Evolutionary conservation across 1,284 basidiomycete genomes (phyloP).

Genomic region (Pseudozyma hubeiensis): DNA sequence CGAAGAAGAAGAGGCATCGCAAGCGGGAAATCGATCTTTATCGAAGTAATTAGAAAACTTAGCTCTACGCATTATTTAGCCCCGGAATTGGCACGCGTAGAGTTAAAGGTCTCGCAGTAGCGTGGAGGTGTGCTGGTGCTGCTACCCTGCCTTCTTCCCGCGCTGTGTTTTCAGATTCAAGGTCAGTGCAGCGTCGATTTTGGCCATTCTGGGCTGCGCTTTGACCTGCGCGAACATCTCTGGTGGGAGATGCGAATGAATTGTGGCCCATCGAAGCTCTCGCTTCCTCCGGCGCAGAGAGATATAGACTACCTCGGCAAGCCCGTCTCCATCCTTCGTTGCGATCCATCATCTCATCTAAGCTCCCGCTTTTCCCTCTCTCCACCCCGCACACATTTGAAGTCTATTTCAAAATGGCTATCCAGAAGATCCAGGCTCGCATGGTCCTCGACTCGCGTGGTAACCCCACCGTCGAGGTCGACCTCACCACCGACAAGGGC

Average conservation of each 20-base stretch:
- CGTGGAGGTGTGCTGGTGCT: too few species aligned
- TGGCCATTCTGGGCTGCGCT: background rate
- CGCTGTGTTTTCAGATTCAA: background rate
- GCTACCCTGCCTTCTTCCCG: too few species aligned
- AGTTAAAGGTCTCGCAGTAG: too few species aligned
- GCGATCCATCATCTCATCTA: constrained; percentile 18
- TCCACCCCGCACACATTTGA: constrained; percentile 8
- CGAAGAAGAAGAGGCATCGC: constrained; percentile 2
- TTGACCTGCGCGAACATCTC: constrained; percentile 6
- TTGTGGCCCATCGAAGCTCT: constrained; percentile 4
- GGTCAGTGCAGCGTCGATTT: constrained; percentile 1
- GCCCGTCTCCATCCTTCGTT: constrained; percentile 8
- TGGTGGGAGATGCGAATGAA: background rate
- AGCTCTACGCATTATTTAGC: constrained; percentile 19
- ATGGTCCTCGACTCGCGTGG: constrained; percentile 67
- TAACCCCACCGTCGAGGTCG: constrained; percentile 69
- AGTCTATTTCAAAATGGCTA: constrained; percentile 52
- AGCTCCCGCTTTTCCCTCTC: background rate
- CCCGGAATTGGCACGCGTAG: background rate
- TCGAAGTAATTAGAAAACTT: constrained; percentile 19
- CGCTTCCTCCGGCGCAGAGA: background rate
- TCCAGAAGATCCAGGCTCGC: constrained; percentile 61
- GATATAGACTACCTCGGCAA: constrained; percentile 23
- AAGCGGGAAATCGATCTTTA: constrained; percentile 17
- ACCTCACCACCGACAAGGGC: constrained; percentile 72